Evolutionary conservation across 2,329 filamentous ascomycete species (phyloP).

Genomic region (Tolypocladium ophioglossoides): DNA sequence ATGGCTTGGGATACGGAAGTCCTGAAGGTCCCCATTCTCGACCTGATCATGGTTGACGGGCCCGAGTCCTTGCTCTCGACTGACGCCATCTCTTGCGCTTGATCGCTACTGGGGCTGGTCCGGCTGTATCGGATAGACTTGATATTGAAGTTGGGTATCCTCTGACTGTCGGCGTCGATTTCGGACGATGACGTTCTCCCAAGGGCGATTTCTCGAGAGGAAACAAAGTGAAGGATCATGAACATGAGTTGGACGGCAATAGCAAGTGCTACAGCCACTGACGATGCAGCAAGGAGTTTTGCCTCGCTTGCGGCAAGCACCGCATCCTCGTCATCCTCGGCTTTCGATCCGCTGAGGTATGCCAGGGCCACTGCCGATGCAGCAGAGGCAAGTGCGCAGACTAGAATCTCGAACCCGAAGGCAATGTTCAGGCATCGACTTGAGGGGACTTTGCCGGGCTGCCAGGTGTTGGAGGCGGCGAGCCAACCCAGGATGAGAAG

Average conservation of each 20-base stretch:
- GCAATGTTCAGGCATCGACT: constrained; percentile 12
- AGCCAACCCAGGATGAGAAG: constrained; percentile 14
- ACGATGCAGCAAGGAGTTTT: constrained; percentile 31
- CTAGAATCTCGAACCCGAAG: constrained; percentile 21
- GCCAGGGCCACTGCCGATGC: constrained; percentile 34
- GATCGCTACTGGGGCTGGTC: constrained; percentile 24
- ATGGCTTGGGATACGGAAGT: constrained; percentile 32
- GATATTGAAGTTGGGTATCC: constrained; percentile 19
- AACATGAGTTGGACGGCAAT: constrained; percentile 39
- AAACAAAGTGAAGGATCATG: constrained; percentile 32
- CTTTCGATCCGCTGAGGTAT: constrained; percentile 17
- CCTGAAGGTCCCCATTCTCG: constrained; percentile 16
- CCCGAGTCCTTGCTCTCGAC: constrained; percentile 30
- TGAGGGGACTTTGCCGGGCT: constrained; percentile 12
- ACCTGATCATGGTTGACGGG: constrained; percentile 25
- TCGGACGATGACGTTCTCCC: constrained; percentile 14
- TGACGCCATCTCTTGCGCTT: constrained; percentile 21
- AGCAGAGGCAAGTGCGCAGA: constrained; percentile 33
- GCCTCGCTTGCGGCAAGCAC: constrained; percentile 8
- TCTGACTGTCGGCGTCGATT: constrained; percentile 13
- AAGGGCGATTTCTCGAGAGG: constrained; percentile 18
- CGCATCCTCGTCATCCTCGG: constrained; percentile 2
- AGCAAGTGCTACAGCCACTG: constrained; percentile 33
- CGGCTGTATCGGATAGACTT: constrained; percentile 44
- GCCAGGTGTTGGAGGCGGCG: constrained; percentile 22